Conservation (phyloP, 2,329 filamentous ascomycete species). For the Alternaria angustiovoidea region DNA sequence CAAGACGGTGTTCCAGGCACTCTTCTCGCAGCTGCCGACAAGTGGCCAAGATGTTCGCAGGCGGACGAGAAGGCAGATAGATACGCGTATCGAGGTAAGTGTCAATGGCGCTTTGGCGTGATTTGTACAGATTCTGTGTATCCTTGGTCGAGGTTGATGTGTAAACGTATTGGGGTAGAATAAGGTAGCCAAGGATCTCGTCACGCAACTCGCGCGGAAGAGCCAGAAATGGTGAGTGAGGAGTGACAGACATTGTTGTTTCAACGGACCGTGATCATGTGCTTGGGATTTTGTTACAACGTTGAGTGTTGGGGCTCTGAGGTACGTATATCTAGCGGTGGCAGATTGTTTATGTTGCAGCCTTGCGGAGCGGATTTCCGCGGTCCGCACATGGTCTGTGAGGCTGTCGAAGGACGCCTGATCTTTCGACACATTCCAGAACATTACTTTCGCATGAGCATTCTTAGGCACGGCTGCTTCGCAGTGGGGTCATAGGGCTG, state of each 20-base stretch:
- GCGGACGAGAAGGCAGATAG: slow-evolving; percentile 31
- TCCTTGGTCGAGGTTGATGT: slow-evolving; percentile 29
- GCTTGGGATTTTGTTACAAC: neutral
- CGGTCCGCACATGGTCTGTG: slow-evolving; percentile 6
- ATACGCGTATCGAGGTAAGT: slow-evolving; percentile 41
- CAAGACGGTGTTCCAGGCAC: slow-evolving; percentile 30
- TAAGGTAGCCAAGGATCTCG: slow-evolving; percentile 32
- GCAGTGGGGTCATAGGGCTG: neutral
- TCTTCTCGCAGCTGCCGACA: slow-evolving; percentile 41
- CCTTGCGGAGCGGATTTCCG: slow-evolving; percentile 9
- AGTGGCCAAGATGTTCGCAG: slow-evolving; percentile 31
- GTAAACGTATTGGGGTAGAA: slow-evolving; percentile 31
- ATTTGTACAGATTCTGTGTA: slow-evolving; percentile 20
- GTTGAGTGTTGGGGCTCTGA: neutral
- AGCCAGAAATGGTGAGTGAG: slow-evolving; percentile 18
- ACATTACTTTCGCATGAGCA: neutral
- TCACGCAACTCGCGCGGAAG: slow-evolving; percentile 43
- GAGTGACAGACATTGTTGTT: neutral
- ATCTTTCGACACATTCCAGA: neutral
- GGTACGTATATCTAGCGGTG: neutral
- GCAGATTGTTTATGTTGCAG: neutral
- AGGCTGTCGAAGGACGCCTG: neutral
- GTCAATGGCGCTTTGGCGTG: slow-evolving; percentile 5
- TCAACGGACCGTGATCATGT: too few relatives aligned
- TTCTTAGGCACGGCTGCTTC: neutral